phyloP scores from a whole-genome alignment of 768 basidiomycete genomes.

The Rhodosporidiobolus odoratus region DNA sequence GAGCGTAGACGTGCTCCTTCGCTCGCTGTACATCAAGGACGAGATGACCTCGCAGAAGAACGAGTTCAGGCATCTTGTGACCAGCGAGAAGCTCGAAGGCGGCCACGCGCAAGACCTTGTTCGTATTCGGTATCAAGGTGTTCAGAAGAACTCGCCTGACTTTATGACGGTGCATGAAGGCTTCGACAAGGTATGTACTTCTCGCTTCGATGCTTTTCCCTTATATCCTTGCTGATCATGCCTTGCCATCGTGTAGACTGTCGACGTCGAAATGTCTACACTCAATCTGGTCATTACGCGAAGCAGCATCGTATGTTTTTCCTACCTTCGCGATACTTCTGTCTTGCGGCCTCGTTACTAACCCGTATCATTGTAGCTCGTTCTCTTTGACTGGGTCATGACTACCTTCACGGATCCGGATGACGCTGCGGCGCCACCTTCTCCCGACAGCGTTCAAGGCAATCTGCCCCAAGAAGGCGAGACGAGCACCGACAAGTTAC shows the following conservation, averaged over 20 bases:
- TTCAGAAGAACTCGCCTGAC: slow-evolving; percentile 78
- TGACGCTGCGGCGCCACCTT: slow-evolving; percentile 17
- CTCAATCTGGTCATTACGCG: slow-evolving; percentile 83
- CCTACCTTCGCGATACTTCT: too few relatives aligned
- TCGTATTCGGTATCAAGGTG: slow-evolving; percentile 68
- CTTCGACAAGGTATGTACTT: slow-evolving; percentile 55
- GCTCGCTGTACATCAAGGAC: slow-evolving; percentile 64
- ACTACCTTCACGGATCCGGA: slow-evolving; percentile 62
- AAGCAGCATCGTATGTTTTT: slow-evolving; percentile 60
- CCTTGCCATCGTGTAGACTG: slow-evolving; percentile 46
- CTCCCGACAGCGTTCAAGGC: slow-evolving; percentile 2
- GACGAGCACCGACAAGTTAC: slow-evolving; percentile 57
- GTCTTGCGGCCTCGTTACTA: neutral
- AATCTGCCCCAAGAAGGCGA: slow-evolving; percentile 10
- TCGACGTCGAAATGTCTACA: slow-evolving; percentile 82
- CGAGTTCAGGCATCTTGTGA: slow-evolving; percentile 41
- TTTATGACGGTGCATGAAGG: slow-evolving; percentile 72
- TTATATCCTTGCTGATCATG: neutral
- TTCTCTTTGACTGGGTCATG: slow-evolving; percentile 95
- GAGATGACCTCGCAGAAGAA: slow-evolving; percentile 58
- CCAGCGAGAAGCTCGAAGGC: slow-evolving; percentile 40
- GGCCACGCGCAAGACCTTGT: slow-evolving; percentile 58
- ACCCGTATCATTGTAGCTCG: slow-evolving; percentile 48
- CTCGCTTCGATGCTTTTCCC: neutral
- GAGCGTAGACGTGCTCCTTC: slow-evolving; percentile 73